These are phyloP conservation scores for Torrubiella hemipterigena DNA, from an alignment of 2,329 filamentous ascomycete species.

Conservation along the genomic window DNA sequence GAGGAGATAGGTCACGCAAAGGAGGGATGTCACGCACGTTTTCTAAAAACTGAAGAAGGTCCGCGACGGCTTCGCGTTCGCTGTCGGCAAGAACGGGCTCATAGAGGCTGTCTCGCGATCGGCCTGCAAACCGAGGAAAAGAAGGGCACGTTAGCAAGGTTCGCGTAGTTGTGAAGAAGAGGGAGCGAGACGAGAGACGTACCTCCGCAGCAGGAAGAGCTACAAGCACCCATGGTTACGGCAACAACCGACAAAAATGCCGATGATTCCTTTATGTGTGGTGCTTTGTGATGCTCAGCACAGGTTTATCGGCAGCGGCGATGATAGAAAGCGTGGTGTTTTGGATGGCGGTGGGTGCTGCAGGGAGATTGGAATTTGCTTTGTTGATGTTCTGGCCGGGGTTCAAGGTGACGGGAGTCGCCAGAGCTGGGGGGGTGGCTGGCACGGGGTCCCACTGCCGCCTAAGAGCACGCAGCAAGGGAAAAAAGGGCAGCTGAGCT, in stretches of 20 bases:
- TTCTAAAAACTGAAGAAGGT: constrained; percentile 89
- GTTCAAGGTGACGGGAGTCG: no score
- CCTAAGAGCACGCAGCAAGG: no score
- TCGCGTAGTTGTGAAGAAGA: background rate
- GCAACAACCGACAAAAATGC: constrained; percentile 8
- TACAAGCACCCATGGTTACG: constrained; percentile 47
- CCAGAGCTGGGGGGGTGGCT: no score
- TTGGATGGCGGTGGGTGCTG: no score
- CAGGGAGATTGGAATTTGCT: no score
- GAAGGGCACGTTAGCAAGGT: constrained; percentile 2
- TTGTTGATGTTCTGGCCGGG: no score
- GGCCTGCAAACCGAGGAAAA: constrained; percentile 34
- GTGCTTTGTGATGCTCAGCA: no score
- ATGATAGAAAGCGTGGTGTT: no score
- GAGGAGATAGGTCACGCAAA: constrained; percentile 4
- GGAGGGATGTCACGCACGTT: constrained; percentile 52
- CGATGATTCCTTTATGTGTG: no score
- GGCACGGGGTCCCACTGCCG: no score
- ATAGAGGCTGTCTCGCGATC: constrained; percentile 70
- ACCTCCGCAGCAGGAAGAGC: constrained; percentile 46
- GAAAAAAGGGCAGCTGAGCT: no score
- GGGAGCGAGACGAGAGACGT: constrained; percentile 4
- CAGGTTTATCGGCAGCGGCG: no score
- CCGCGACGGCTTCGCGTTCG: constrained; percentile 92
- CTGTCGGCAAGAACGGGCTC: constrained; percentile 86